Conservation (phyloP, 2,329 filamentous ascomycete genomes). For the Microsporum canis region DNA sequence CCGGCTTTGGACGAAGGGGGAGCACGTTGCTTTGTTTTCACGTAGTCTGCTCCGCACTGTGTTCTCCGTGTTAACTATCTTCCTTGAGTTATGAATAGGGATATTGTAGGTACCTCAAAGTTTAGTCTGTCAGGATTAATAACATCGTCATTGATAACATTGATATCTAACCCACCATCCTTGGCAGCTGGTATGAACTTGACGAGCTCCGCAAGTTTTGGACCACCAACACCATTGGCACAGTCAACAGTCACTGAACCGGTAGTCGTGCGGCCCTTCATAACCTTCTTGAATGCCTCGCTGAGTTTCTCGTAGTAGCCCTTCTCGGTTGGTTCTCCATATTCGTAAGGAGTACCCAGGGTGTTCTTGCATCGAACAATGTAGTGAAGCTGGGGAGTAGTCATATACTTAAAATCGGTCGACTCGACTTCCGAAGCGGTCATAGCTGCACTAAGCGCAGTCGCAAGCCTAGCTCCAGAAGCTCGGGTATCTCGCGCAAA, state of each 20-base stretch:
- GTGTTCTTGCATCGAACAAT: conserved; percentile 91
- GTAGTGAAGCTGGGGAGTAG: conserved; percentile 97
- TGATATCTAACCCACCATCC: conserved; percentile 64
- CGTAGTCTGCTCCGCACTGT: conserved; percentile 86
- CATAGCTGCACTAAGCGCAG: conserved; percentile 67
- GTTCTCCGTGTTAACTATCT: conserved; percentile 12
- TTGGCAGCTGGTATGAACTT: conserved; percentile 62
- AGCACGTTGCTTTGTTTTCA: conserved; percentile 91
- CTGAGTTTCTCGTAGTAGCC: conserved; percentile 93
- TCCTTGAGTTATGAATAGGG: conserved; percentile 6
- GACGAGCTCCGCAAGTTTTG: conserved; percentile 75
- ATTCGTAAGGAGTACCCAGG: conserved; percentile 71
- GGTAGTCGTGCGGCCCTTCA: conserved; percentile 62
- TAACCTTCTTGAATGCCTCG: conserved; percentile 70
- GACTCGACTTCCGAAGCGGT: conserved; percentile 62
- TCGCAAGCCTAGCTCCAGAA: conserved; percentile 73
- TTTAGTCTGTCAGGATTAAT: conserved; percentile 83
- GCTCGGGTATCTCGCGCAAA: conserved; percentile 88
- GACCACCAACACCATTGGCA: conserved; percentile 91
- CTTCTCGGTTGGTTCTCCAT: conserved; percentile 76
- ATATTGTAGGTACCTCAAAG: conserved; percentile 51
- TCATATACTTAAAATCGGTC: conserved; percentile 80
- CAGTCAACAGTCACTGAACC: conserved; percentile 80
- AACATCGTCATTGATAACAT: conserved; percentile 85
- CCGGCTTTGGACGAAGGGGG: conserved; percentile 71